Base-by-base conservation (phyloP, 2,329 filamentous ascomycete species). In the Lachnum nothofagi region DNA sequence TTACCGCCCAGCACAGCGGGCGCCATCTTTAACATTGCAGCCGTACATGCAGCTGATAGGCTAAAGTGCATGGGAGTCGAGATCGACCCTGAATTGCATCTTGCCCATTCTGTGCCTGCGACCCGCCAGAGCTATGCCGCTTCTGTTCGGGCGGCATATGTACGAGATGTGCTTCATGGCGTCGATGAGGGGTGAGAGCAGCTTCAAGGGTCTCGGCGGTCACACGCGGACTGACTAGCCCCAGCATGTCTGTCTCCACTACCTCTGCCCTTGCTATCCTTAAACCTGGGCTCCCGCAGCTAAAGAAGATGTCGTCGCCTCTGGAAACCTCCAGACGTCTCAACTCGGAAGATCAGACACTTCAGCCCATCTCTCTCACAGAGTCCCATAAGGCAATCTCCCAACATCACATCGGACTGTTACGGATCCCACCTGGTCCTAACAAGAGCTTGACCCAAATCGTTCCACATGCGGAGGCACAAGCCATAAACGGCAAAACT, bases 221-320 rank as follows among this genome's bases (percentile, higher is more conserved):
- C 51, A 46, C 44, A 44, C 42, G 41, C 37, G 35, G 34, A 34
- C 42, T 14, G 48, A 17, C 51, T 29, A 48, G 37, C 29, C 34
- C 37, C 9, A 33, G 22, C 14, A 17, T 35, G 46, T 29, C 24
- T 34, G 44, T 41, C 42, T 20, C 41, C 42, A 34, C 46, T 20
- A 14, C 40, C 31, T 12, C 39, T 27, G 47, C 51, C 57, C 54
- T 52, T 51, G 54, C 48, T 45, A 46, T 59, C 52, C 54, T 60
- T 60, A 61, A 61, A 61, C 60, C 58, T 51, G 53, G 46, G 52
- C 51, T 61, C 60, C 57, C 59, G 54, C 59, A 54, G 49, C 50
- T 50, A 10, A 50, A 41, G 46, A 29, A 49, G 48, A 52, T 53
- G 34, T 41, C 49, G 40, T 55, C 35, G 19, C 53, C 44, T 53